A percentile compares a stretch with the other conserved stretches of the same genome.
phyloP scores from a whole-genome alignment of 164 flowering plant genomes.

The Magnolia changhungtana region DNA sequence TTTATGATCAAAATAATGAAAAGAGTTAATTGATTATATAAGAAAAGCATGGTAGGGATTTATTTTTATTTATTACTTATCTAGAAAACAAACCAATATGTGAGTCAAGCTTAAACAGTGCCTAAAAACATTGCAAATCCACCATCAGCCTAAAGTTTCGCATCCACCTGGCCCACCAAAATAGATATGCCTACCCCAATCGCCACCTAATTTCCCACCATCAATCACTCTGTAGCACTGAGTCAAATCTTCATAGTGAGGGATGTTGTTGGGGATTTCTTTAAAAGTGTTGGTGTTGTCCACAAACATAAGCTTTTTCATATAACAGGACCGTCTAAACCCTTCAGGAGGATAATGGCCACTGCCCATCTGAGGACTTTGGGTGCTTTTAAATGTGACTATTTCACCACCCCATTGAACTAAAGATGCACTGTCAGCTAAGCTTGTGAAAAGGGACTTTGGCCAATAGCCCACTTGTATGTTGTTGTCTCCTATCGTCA shows the following conservation, averaged over 20 bases:
- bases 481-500: neutral
- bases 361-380: slow-evolving; percentile 3
- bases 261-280: neutral
- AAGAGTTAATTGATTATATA: too few species aligned
- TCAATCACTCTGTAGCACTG: neutral
- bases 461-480: neutral
- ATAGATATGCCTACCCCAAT: neutral
- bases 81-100: too few species aligned
- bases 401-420: slow-evolving; percentile 1
- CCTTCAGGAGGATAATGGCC: slow-evolving; percentile 1
- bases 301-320: neutral
- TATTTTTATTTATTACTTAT: too few species aligned
- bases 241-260: neutral
- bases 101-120: too few species aligned
- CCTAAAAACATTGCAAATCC: too few species aligned
- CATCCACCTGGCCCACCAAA: neutral
- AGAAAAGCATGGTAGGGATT: too few species aligned
- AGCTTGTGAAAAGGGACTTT: neutral
- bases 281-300: neutral
- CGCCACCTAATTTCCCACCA: neutral
- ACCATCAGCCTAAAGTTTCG: neutral
- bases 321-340: neutral
- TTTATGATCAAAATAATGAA: too few species aligned
- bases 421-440: neutral
- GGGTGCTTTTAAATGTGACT: neutral